Evolutionary conservation across 2,329 filamentous ascomycete genomes (phyloP).

Genomic region (Colletotrichum sp.): DNA sequence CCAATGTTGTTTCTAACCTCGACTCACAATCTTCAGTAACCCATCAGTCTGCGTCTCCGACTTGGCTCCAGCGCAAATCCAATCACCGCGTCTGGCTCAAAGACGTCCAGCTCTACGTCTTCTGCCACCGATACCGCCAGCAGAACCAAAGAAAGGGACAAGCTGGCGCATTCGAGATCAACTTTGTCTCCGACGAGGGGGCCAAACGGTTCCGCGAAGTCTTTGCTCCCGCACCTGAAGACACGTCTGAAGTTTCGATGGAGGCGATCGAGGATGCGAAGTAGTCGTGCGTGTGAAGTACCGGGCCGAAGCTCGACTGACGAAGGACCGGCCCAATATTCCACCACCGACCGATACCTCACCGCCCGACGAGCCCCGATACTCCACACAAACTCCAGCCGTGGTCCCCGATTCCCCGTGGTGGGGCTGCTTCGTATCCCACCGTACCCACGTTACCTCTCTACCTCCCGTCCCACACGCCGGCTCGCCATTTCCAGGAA

Average conservation of each 20-base stretch:
- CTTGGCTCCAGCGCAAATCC: conserved; percentile 57
- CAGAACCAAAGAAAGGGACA: conserved; percentile 55
- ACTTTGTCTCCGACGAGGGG: conserved; percentile 50
- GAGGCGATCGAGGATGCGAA: neutral
- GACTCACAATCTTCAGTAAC: conserved; percentile 48
- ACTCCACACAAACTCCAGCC: neutral
- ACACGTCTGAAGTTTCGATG: neutral
- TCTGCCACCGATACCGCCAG: conserved; percentile 60
- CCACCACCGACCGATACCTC: neutral
- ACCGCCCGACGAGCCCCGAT: neutral
- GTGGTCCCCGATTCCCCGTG: neutral
- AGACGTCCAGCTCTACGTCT: conserved; percentile 63
- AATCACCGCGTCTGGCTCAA: conserved; percentile 54
- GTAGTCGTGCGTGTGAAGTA: neutral
- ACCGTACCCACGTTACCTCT: neutral
- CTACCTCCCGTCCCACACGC: neutral
- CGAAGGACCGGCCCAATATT: neutral
- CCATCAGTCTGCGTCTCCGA: conserved; percentile 49
- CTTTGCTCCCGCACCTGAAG: conserved; percentile 30
- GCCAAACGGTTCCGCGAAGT: conserved; percentile 46
- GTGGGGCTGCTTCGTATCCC: neutral
- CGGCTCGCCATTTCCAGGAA: neutral
- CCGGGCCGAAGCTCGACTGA: neutral
- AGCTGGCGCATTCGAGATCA: conserved; percentile 54
- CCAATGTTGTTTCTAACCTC: neutral